Conservation (phyloP, 2,329 filamentous ascomycete genomes). For the Colletotrichum caudatum region DNA sequence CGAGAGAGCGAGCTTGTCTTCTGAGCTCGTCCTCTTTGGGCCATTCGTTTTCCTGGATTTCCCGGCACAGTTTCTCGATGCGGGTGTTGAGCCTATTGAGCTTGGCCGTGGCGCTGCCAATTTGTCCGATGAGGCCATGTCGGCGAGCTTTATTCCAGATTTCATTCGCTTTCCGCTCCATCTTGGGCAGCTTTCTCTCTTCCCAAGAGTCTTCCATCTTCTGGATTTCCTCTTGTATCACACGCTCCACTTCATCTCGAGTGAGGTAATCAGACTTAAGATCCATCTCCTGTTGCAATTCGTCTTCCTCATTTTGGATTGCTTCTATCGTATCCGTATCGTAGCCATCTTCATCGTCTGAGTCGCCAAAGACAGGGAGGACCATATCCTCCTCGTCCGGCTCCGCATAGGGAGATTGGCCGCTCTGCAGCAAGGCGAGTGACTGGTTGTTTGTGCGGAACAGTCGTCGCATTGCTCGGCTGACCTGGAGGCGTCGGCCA, state of each 20-base stretch:
- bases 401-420: constrained; percentile 60
- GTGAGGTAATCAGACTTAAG: constrained; percentile 51
- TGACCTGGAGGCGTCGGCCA: constrained; percentile 59
- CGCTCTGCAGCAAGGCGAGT: constrained; percentile 29
- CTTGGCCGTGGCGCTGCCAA: constrained; percentile 57
- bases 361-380: constrained; percentile 47
- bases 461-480: constrained; percentile 55
- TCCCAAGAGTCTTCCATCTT: constrained; percentile 67
- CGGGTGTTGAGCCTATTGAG: constrained; percentile 61
- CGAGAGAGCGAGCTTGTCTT: constrained; percentile 68
- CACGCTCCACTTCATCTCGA: constrained; percentile 59
- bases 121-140: constrained; percentile 53
- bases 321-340: constrained; percentile 72
- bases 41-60: constrained; percentile 68
- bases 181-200: constrained; percentile 66
- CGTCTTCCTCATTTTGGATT: constrained; percentile 67
- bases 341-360: constrained; percentile 59
- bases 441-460: constrained; percentile 47
- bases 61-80: constrained; percentile 65
- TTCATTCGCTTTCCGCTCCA: constrained; percentile 66
- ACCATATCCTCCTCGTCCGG: constrained; percentile 60
- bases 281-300: constrained; percentile 43
- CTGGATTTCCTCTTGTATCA: constrained; percentile 67
- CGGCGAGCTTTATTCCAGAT: constrained; percentile 71
- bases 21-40: constrained; percentile 63